Evolutionary conservation across 2,329 filamentous ascomycete genomes (phyloP), one percentile per base, ranked within the genome.

Genomic region (Colletotrichum destructivum): DNA sequence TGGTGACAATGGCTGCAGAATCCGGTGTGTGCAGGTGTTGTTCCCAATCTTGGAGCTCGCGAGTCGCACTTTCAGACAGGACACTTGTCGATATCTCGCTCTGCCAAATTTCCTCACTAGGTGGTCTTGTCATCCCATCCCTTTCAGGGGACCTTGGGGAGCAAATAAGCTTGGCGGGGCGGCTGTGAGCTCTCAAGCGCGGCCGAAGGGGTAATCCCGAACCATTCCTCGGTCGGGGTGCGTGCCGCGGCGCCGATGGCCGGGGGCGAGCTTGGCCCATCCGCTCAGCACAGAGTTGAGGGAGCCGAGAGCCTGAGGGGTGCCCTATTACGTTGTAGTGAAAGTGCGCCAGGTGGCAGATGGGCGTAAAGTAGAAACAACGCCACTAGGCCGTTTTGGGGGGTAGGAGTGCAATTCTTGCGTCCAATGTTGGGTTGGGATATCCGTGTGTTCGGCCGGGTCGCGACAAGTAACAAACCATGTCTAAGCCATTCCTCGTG

Each of bases 41-140:
- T 8, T 42, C 23, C 11, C 35, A 11, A 7, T 38, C 31, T 51
- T 35, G n/a, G 35, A 35, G 40, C 47, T 56, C 21, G 55, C 38
- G 21, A 15, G 55, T 21, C 23, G 44, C 42, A 44, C 26, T 23
- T 23, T 61, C 15, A 42, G 31, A 38, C n/a, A 26, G 31, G 60
- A 62, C 57, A 69, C 64, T 54, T 71, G 69, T 62, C 38, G 46
- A 59, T 52, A 62, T 69, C 44, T 31, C 40, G 11, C 40, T 12
- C n/a, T 31, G 40, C 40, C 23, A 23, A 52, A 62, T 51, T 52
- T 62, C 46, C 46, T 13, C 11, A 23, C 15, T 35, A 35, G 31
- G 31, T 9, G 31, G 31, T 35, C 31, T 44, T 62, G 46, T 51
- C 60, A 52, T 62, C 60, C 40, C n/a, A 52, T 52, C 38, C 46